Base-by-base conservation (phyloP, 768 basidiomycete genomes). In the Amylocystis lapponica region DNA sequence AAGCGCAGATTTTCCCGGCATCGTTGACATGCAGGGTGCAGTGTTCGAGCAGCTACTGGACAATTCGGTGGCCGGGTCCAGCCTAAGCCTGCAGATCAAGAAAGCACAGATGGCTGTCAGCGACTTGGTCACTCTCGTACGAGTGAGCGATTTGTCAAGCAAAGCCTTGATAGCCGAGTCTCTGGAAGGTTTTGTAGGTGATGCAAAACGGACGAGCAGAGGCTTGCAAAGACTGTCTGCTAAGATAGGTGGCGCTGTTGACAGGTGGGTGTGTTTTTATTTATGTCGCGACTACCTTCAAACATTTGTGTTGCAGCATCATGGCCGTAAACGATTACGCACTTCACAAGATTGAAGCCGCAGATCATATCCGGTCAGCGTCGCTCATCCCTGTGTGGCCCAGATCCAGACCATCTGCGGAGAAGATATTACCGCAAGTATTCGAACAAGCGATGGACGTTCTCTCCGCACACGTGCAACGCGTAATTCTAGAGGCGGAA, bases 311-410 rank as follows among this genome's bases (percentile, higher is more conserved):
- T n/a, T 27, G 23, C 37, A 88, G 84, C 34, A 78, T 88, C 52
- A 72, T 85, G 63, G 83, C 86, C 0, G 69, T 86, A 38, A 89
- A 86, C 47, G 80, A 79, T 41, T 79, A 83, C 51, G 87, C 83
- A 2, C 65, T 86, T 38, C 65, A 68, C 10, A 67, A 72, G 7
- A 86, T 89, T 26, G 66, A 68, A 45, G 56, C 48, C 19, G 61
- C 67, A 12, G 52, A 55, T 22, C 34, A 52, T 16, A 61, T 59
- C 36, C 53, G 55, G 5, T 56, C 60, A 4, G 55, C 63, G 4
- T 38, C 44, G 17, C 41, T 67, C 6, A 36, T 46, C 25, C 30
- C 36, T 10, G n/a, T n/a, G n/a, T 61, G 53, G 69, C 38, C 67
- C 57, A n/a, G n/a, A n/a, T n/a, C n/a, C n/a, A n/a, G n/a, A n/a